These are phyloP conservation scores for Saturnispora quitensis DNA, from an alignment of 805 yeast genomes.

Conservation along the genomic window DNA sequence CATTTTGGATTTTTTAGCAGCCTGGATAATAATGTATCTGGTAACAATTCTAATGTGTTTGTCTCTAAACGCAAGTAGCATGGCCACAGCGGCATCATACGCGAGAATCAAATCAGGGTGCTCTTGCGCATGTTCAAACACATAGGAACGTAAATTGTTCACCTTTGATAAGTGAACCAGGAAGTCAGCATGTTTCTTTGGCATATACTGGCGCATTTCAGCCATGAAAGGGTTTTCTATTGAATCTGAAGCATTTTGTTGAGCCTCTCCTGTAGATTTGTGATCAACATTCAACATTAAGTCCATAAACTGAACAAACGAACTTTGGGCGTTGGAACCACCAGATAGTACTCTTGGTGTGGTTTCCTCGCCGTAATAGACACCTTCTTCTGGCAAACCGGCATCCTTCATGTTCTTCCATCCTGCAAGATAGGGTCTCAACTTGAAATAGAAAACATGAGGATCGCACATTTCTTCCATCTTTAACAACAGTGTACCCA, in stretches of 20 bases:
- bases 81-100: conserved; percentile 84
- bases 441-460: conserved; percentile 74
- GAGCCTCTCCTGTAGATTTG: conserved; percentile 52
- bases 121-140: conserved; percentile 30
- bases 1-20: conserved; percentile 43
- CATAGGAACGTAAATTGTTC: conserved; percentile 58
- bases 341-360: conserved; percentile 60
- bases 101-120: conserved; percentile 55
- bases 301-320: conserved; percentile 81
- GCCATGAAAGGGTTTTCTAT: conserved; percentile 46
- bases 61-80: conserved; percentile 82
- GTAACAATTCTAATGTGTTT: conserved; percentile 91
- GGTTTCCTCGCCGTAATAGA: conserved; percentile 60
- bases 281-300: conserved; percentile 69
- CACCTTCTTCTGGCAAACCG: conserved; percentile 62
- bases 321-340: conserved; percentile 91
- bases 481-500: conserved; percentile 64
- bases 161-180: conserved; percentile 48
- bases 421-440: conserved; percentile 88
- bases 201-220: conserved; percentile 89
- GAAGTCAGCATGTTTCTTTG: conserved; percentile 73
- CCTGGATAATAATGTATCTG: conserved; percentile 74
- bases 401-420: conserved; percentile 88
- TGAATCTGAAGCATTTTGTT: conserved; percentile 9
- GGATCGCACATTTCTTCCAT: conserved; percentile 96